Evolutionary conservation across 1,139 yeast species (phyloP).

Genomic region (Candida sp.): DNA sequence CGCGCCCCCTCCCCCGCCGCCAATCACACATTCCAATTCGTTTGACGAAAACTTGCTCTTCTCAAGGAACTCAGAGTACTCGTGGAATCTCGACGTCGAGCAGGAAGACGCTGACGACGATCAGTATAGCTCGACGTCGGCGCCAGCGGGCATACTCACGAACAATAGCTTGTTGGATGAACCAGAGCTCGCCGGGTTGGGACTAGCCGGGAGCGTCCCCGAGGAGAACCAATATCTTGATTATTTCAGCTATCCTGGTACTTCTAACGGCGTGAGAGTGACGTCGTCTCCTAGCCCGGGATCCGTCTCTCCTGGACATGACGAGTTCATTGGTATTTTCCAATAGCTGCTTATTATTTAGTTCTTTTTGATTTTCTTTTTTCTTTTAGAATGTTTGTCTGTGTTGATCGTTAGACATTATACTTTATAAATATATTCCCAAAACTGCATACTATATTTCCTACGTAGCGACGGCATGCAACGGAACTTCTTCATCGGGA

Average conservation of each 20-base stretch:
- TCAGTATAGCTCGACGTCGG: neutral
- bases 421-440: neutral
- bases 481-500: conserved; percentile 41
- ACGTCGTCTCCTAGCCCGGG: neutral
- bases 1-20: too few species aligned
- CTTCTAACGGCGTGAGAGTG: neutral
- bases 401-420: neutral
- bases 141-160: neutral
- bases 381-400: neutral
- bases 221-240: neutral
- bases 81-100: neutral
- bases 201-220: neutral
- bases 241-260: conserved; percentile 1
- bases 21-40: neutral
- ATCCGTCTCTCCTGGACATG: neutral
- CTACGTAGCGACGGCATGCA: too few species aligned
- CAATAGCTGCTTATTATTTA: neutral
- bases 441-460: too few species aligned
- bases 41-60: neutral
- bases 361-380: neutral
- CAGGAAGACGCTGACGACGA: too few species aligned
- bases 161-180: neutral
- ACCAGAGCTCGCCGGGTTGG: neutral
- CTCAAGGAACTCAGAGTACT: neutral
- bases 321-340: neutral